These are phyloP conservation scores for Lactarius akahatsu DNA, from an alignment of 768 basidiomycete species.

Conservation along the genomic window DNA sequence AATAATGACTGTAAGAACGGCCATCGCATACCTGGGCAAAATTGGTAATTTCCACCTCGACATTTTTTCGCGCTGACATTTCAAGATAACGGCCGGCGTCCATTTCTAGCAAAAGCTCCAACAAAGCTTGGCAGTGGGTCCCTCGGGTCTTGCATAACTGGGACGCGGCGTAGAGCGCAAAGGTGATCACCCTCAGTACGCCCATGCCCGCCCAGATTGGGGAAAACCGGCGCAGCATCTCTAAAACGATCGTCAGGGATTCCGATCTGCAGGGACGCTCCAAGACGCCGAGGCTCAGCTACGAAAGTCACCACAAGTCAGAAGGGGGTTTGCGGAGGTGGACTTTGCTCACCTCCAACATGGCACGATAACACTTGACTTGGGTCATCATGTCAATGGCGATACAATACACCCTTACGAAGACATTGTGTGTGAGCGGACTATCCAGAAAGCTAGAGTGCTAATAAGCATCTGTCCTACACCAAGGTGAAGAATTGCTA, in stretches of 20 bases:
- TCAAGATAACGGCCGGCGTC: constrained; percentile 59
- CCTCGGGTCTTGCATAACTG: constrained; percentile 63
- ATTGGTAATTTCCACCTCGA: constrained; percentile 56
- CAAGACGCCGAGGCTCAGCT: constrained; percentile 46
- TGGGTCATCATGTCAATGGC: constrained; percentile 59
- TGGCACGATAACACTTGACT: constrained; percentile 62
- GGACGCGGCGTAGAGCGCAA: constrained; percentile 61
- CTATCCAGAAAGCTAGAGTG: constrained; percentile 17
- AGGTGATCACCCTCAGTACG: constrained; percentile 51
- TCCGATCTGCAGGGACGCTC: constrained; percentile 52
- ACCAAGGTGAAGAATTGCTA: background rate
- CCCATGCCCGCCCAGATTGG: constrained; percentile 81
- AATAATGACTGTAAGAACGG: background rate
- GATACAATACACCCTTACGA: constrained; percentile 57
- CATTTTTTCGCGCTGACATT: constrained; percentile 54
- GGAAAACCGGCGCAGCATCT: constrained; percentile 67
- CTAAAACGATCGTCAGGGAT: constrained; percentile 60
- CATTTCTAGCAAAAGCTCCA: constrained; percentile 63
- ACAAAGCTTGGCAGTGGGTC: constrained; percentile 59
- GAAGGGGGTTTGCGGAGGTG: background rate
- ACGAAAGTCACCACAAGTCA: background rate
- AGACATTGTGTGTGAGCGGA: constrained; percentile 24
- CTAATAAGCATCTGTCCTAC: background rate
- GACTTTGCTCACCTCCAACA: constrained; percentile 57
- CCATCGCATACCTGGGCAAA: constrained; percentile 56